Evolutionary conservation across 2,329 filamentous ascomycete species (phyloP).

Genomic region (Cladosporium sp.): DNA sequence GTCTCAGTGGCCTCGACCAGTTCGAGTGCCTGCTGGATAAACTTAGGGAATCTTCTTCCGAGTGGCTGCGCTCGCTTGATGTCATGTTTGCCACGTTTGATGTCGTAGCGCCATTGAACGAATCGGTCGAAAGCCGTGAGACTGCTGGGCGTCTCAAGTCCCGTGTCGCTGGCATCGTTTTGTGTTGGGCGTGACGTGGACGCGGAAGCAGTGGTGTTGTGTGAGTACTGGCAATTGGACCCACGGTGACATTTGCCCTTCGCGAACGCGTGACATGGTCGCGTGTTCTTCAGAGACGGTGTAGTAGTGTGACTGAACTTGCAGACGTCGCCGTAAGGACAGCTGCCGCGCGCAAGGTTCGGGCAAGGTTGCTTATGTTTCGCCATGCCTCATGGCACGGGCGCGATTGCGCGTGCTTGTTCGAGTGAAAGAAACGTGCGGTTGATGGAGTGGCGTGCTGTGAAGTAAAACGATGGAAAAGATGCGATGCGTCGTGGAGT

Average conservation of each 20-base stretch:
- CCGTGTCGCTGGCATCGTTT: background rate
- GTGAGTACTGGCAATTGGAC: constrained; percentile 22
- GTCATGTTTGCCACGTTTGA: constrained; percentile 18
- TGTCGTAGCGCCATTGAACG: constrained; percentile 24
- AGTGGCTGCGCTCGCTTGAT: constrained; percentile 19
- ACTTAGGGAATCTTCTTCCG: constrained; percentile 21
- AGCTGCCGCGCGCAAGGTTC: constrained; percentile 22
- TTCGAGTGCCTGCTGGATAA: constrained; percentile 28
- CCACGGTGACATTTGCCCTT: constrained; percentile 23
- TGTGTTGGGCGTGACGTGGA: background rate
- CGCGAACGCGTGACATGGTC: constrained; percentile 23
- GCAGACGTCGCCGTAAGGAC: constrained; percentile 23
- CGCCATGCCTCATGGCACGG: background rate
- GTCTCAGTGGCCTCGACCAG: constrained; percentile 24
- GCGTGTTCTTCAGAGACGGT: background rate
- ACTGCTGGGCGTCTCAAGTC: background rate
- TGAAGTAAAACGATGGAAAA: background rate
- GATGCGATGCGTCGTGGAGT: background rate
- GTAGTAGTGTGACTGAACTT: constrained; percentile 24
- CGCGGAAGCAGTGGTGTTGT: constrained; percentile 18
- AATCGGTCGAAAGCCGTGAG: background rate
- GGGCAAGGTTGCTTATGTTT: constrained; percentile 14
- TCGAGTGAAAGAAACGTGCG: background rate
- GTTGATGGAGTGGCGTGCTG: background rate
- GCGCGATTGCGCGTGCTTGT: background rate